phyloP scores from a whole-genome alignment of 805 yeast species.

The Alloascoidea africana region DNA sequence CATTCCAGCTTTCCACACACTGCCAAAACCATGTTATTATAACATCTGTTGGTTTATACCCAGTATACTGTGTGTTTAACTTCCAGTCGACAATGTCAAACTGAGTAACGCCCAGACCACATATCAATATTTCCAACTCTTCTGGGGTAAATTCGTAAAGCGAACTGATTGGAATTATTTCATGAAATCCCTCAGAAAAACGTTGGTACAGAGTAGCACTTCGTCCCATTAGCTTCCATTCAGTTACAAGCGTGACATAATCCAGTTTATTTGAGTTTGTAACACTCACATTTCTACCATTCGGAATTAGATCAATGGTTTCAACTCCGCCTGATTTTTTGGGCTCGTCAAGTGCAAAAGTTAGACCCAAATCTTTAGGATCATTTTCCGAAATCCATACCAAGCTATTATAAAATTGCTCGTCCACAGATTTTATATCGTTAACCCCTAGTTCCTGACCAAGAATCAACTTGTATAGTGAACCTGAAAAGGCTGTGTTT shows the following conservation, averaged over 20 bases:
- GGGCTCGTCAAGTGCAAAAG: neutral
- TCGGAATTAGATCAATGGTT: conserved; percentile 63
- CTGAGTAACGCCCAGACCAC: conserved; percentile 94
- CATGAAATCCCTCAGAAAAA: conserved; percentile 68
- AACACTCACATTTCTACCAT: conserved; percentile 74
- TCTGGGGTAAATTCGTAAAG: conserved; percentile 87
- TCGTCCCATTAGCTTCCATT: conserved; percentile 46
- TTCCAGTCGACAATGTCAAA: conserved; percentile 96
- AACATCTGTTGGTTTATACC: conserved; percentile 67
- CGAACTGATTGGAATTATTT: conserved; percentile 70
- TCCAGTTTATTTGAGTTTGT: conserved; percentile 85
- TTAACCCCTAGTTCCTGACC: conserved; percentile 70
- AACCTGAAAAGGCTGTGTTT: conserved; percentile 91
- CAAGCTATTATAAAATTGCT: conserved; percentile 82
- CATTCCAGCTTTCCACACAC: conserved; percentile 86
- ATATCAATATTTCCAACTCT: conserved; percentile 80
- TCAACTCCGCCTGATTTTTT: conserved; percentile 88
- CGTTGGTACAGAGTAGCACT: neutral
- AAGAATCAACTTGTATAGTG: conserved; percentile 78
- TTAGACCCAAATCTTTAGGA: conserved; percentile 26
- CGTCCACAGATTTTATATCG: conserved; percentile 88
- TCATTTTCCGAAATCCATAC: conserved; percentile 96
- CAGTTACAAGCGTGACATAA: conserved; percentile 75
- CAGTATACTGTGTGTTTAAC: conserved; percentile 61
- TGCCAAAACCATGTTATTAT: conserved; percentile 98